Evolutionary conservation across 805 yeast genomes (phyloP).

Genomic region (Nakazawaea ishiwadae): DNA sequence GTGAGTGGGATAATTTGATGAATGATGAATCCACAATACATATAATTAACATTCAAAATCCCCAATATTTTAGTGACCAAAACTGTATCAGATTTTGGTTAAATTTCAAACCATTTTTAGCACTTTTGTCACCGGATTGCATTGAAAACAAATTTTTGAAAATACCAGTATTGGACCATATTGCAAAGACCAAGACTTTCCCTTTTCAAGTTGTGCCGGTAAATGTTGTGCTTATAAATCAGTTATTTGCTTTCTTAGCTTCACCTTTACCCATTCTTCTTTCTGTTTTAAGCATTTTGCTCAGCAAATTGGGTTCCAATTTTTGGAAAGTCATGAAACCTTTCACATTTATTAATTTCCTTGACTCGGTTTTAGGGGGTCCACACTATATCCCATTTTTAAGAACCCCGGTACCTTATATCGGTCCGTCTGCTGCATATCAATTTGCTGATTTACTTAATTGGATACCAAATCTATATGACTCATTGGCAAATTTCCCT

Average conservation of each 20-base stretch:
- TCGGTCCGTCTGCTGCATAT: conserved; percentile 26
- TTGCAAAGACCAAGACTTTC: conserved; percentile 17
- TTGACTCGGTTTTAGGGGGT: conserved; percentile 57
- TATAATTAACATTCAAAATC: conserved; percentile 48
- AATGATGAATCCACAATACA: conserved; percentile 54
- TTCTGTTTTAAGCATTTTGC: conserved; percentile 41
- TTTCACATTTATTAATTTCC: conserved; percentile 45
- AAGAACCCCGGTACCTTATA: conserved; percentile 20
- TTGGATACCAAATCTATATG: conserved; percentile 34
- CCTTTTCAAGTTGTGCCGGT: conserved; percentile 30
- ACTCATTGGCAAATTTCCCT: conserved; percentile 30
- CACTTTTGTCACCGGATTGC: conserved; percentile 28
- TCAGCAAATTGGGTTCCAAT: conserved; percentile 34
- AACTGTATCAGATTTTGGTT: conserved; percentile 46
- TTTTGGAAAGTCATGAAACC: conserved; percentile 59
- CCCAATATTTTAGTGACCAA: conserved; percentile 37
- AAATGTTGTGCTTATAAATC: conserved; percentile 41
- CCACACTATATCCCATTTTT: conserved; percentile 40
- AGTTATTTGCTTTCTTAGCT: conserved; percentile 45
- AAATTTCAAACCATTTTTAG: conserved; percentile 30
- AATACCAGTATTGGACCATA: conserved; percentile 22
- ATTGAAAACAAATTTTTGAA: conserved; percentile 24
- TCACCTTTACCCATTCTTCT: conserved; percentile 51
- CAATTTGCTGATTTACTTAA: conserved; percentile 33
- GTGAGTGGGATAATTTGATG: conserved; percentile 32